Percentiles rank a stretch among this genome's conserved stretches.
Conservation (phyloP, 768 basidiomycete genomes). For the Epithele typhae region DNA sequence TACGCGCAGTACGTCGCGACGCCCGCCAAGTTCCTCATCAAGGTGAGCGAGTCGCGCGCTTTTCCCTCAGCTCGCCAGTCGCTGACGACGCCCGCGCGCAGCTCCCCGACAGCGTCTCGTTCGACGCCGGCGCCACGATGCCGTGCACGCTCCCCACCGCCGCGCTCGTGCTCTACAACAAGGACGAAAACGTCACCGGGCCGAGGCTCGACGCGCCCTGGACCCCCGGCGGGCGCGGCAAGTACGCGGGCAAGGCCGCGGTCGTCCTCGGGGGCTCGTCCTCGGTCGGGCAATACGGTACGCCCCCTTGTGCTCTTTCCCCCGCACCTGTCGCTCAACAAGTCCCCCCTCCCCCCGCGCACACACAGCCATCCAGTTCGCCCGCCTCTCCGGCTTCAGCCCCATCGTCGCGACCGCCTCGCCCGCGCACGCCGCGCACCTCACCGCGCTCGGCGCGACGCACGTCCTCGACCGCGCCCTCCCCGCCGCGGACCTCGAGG, state of each 20-base stretch:
- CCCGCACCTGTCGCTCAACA: neutral
- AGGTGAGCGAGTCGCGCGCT: neutral
- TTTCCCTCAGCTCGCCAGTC: neutral
- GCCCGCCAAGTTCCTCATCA: neutral
- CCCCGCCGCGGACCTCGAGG: neutral
- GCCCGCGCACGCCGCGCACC: neutral
- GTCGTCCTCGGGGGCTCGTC: conserved; percentile 35
- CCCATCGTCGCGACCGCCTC: conserved; percentile 17
- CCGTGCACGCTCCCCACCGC: conserved; percentile 30
- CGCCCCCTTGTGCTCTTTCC: conserved; percentile 1
- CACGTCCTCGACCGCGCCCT: conserved; percentile 11
- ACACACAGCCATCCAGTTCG: conserved; percentile 16
- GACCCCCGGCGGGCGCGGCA: conserved; percentile 27
- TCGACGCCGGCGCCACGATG: conserved; percentile 37
- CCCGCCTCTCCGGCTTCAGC: conserved; percentile 11
- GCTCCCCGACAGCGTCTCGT: conserved; percentile 13
- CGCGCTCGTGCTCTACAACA: conserved; percentile 29
- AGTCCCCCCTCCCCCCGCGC: neutral
- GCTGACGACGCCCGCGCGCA: neutral
- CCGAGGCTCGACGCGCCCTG: conserved; percentile 30
- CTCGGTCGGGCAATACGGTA: conserved; percentile 36
- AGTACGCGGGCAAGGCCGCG: conserved; percentile 28
- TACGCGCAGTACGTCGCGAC: neutral
- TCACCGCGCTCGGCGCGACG: conserved; percentile 13
- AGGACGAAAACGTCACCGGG: conserved; percentile 18